These are phyloP conservation scores for Septoria linicola DNA, from an alignment of 2,329 filamentous ascomycete species.

Conservation along the genomic window DNA sequence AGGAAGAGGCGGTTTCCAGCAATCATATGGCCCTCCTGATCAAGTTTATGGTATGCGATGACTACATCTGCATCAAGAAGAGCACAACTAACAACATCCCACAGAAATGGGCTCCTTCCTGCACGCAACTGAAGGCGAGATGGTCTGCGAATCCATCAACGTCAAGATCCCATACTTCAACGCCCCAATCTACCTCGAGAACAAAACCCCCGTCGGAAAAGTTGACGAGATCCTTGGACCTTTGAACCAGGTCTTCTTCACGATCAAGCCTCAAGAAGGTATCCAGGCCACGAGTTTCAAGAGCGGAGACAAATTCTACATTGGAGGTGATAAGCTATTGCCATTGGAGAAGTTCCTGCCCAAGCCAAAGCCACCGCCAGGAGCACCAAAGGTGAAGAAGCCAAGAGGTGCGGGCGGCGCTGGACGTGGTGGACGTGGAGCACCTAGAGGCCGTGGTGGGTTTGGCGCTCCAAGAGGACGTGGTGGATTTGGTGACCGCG, in stretches of 20 bases:
- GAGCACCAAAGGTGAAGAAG: constrained; percentile 67
- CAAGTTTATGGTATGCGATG: constrained; percentile 42
- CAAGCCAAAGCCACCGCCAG: constrained; percentile 74
- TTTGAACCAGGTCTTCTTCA: constrained; percentile 98
- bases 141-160: constrained; percentile 95
- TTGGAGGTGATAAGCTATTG: constrained; percentile 80
- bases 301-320: constrained; percentile 94
- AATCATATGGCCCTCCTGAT: constrained; percentile 46
- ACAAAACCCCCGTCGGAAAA: constrained; percentile 88
- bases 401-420: constrained; percentile 58
- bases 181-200: constrained; percentile 97
- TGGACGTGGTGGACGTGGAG: constrained; percentile 49
- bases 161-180: constrained; percentile 98
- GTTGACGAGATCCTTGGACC: constrained; percentile 97
- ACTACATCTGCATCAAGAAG: not conserved
- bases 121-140: constrained; percentile 94
- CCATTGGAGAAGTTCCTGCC: constrained; percentile 95
- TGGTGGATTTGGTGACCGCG: constrained; percentile 44
- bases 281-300: constrained; percentile 96
- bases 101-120: constrained; percentile 87
- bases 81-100: not conserved
- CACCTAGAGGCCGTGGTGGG: constrained; percentile 55
- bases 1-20: constrained; percentile 39
- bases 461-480: constrained; percentile 49
- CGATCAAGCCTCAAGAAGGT: constrained; percentile 93